Percentiles rank a stretch among this genome's conserved stretches.
Conservation (phyloP, 257 asterid genomes). For the Solanum peruvianum region DNA sequence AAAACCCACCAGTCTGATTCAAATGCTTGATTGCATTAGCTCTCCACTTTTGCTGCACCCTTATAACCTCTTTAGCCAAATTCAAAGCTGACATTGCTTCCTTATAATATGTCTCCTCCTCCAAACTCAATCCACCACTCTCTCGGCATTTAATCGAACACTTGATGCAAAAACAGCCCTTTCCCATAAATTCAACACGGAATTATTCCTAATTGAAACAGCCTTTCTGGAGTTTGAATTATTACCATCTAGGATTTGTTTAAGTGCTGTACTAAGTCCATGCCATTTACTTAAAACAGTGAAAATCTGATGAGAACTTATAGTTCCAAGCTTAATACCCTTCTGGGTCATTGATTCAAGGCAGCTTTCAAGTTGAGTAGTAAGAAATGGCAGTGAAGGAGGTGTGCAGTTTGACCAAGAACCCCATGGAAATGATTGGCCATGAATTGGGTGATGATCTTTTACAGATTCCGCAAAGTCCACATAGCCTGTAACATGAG, state of each 20-base stretch:
- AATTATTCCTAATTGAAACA: conserved; percentile 8
- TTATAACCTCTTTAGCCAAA: conserved; percentile 85
- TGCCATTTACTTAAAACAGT: conserved; percentile 83
- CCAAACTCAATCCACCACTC: conserved; percentile 32
- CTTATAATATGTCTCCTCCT: conserved; percentile 54
- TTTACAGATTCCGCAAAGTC: conserved; percentile 77
- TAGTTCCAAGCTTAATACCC: conserved; percentile 67
- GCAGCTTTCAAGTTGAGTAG: conserved; percentile 58
- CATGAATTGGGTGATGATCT: conserved; percentile 79
- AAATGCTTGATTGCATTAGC: conserved; percentile 69
- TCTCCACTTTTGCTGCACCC: conserved; percentile 69
- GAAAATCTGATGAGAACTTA: conserved; percentile 78
- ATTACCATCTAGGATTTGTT: conserved; percentile 36
- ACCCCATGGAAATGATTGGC: conserved; percentile 81
- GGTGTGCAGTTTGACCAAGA: conserved; percentile 69
- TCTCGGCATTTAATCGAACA: conserved; percentile 47
- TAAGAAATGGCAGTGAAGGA: conserved; percentile 38
- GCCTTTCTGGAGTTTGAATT: conserved; percentile 7
- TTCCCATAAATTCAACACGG: conserved; percentile 68
- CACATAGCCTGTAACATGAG: conserved; percentile 81
- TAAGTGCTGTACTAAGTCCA: conserved; percentile 58
- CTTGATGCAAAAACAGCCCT: conserved; percentile 54
- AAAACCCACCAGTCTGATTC: conserved; percentile 68
- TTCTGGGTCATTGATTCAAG: conserved; percentile 64
- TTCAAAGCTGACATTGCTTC: conserved; percentile 76